These are phyloP conservation scores for Xylariaceae sp. DNA, from an alignment of 2,329 filamentous ascomycete species.

Conservation along the genomic window DNA sequence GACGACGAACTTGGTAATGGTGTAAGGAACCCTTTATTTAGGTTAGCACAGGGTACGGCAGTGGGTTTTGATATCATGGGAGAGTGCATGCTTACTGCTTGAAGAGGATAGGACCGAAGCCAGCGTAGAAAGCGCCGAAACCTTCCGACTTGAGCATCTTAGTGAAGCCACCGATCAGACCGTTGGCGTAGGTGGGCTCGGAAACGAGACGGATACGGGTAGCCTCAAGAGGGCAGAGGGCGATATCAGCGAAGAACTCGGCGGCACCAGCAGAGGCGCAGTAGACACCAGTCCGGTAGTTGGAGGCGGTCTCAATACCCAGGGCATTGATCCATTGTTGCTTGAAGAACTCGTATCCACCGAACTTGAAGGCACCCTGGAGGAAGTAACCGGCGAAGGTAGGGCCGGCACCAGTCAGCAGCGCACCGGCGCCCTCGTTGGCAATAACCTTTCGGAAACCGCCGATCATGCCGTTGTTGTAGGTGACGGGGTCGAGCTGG, in stretches of 20 bases:
- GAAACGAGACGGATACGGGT: slow-evolving; percentile 76
- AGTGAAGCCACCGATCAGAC: slow-evolving; percentile 62
- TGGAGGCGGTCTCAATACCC: slow-evolving; percentile 60
- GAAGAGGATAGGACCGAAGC: slow-evolving; percentile 69
- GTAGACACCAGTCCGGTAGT: slow-evolving; percentile 66
- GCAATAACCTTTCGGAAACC: slow-evolving; percentile 67
- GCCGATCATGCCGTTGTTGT: slow-evolving; percentile 70
- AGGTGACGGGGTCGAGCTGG: slow-evolving; percentile 70
- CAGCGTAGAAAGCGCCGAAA: slow-evolving; percentile 69
- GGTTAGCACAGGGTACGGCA: slow-evolving; percentile 5
- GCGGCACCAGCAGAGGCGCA: slow-evolving; percentile 51
- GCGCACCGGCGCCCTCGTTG: slow-evolving; percentile 67
- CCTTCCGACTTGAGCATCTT: slow-evolving; percentile 69
- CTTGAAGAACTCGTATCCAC: slow-evolving; percentile 81
- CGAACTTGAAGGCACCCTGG: slow-evolving; percentile 76
- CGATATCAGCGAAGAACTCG: slow-evolving; percentile 57
- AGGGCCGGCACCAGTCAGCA: slow-evolving; percentile 68
- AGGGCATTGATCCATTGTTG: slow-evolving; percentile 67
- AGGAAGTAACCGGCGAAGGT: slow-evolving; percentile 75
- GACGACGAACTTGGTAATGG: slow-evolving; percentile 78
- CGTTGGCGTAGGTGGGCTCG: slow-evolving; percentile 65
- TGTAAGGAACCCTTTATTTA: slow-evolving; percentile 63
- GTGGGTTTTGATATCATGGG: neutral
- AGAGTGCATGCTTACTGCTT: slow-evolving; percentile 52
- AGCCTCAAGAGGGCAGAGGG: slow-evolving; percentile 72